Percentiles rank a stretch among this genome's conserved stretches.
phyloP scores from a whole-genome alignment of 179 eudicot genomes.

The Silene coronaria region DNA sequence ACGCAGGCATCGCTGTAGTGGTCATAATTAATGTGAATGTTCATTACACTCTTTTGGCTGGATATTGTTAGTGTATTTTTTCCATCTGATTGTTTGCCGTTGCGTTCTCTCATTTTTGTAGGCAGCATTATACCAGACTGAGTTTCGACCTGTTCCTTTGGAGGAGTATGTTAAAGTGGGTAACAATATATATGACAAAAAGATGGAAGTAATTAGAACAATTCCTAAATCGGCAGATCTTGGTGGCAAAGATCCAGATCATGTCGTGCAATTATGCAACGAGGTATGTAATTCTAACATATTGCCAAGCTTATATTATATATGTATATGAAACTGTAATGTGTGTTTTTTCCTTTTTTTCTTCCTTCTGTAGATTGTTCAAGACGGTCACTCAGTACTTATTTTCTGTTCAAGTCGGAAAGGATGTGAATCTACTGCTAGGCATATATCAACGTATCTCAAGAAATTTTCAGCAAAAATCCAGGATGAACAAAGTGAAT shows the following conservation, averaged over 20 bases:
- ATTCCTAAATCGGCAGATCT: constrained; percentile 64
- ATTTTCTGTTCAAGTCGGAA: constrained; percentile 94
- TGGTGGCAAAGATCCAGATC: constrained; percentile 98
- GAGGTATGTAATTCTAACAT: constrained; percentile 50
- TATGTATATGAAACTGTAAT: not conserved
- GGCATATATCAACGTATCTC: constrained; percentile 71
- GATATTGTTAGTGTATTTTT: constrained; percentile 6
- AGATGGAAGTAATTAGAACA: constrained; percentile 72
- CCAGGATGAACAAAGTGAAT: constrained; percentile 50
- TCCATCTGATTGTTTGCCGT: constrained; percentile 2
- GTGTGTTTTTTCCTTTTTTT: not conserved
- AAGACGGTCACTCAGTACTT: constrained; percentile 94
- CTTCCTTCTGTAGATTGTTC: constrained; percentile 61
- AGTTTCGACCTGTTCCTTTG: constrained; percentile 95
- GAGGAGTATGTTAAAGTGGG: constrained; percentile 97
- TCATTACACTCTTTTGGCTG: not conserved
- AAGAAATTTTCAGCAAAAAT: constrained; percentile 55
- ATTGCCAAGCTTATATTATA: not conserved
- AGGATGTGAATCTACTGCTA: constrained; percentile 97
- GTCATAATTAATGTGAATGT: not conserved
- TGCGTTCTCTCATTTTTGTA: constrained; percentile 28
- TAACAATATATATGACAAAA: constrained; percentile 62
- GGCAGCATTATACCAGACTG: constrained; percentile 97
- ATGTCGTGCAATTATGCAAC: constrained; percentile 86
- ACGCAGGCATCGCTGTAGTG: not conserved